These are phyloP conservation scores for Microthlaspi erraticum DNA, from an alignment of 345 rosid species.

Conservation along the genomic window DNA sequence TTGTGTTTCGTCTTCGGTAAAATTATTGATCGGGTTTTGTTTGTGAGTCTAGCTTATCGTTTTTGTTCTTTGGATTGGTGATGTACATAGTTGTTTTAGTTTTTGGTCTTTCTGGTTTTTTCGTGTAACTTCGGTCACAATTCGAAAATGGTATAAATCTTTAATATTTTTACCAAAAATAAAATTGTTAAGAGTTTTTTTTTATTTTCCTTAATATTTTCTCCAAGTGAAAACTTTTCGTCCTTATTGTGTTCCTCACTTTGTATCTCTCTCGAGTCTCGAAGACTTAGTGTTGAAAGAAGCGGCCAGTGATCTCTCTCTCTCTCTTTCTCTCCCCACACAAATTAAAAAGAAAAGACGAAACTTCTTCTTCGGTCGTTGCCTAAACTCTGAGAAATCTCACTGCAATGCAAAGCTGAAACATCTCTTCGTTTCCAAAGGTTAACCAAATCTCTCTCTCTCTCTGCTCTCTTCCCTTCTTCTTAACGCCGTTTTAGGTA, in stretches of 20 bases:
- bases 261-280: conserved; percentile 11
- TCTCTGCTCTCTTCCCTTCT: background rate
- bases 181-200: background rate
- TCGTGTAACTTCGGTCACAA: too few species aligned
- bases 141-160: too few species aligned
- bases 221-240: background rate
- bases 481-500: conserved; percentile 8
- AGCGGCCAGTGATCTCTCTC: conserved; percentile 37
- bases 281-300: conserved; percentile 35
- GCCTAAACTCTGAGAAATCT: conserved; percentile 24
- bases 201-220: background rate
- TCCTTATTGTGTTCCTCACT: background rate
- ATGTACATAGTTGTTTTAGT: too few species aligned
- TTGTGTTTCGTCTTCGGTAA: too few species aligned
- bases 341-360: background rate
- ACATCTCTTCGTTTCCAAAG: conserved; percentile 16
- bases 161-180: too few species aligned
- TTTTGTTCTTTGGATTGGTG: too few species aligned
- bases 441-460: conserved; percentile 18
- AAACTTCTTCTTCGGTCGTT: conserved; percentile 32
- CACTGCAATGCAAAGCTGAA: conserved; percentile 36
- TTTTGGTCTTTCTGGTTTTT: too few species aligned
- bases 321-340: background rate
- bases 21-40: too few species aligned
- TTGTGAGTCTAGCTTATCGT: too few species aligned